Evolutionary conservation across 2,329 filamentous ascomycete species (phyloP).

Genomic region (Fusarium multiceps): DNA sequence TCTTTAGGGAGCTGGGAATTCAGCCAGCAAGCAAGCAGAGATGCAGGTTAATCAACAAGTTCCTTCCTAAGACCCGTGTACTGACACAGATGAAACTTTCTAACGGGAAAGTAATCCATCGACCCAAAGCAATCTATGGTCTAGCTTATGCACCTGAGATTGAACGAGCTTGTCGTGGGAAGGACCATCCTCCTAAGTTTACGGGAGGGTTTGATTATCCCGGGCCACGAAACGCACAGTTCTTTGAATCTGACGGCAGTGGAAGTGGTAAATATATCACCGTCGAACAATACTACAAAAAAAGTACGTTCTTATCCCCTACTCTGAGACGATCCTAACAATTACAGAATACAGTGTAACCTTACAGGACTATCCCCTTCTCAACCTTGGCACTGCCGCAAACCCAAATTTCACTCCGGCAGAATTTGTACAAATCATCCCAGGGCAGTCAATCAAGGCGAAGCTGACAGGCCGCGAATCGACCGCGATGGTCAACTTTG

Average conservation of each 20-base stretch:
- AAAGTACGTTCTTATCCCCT: constrained; percentile 48
- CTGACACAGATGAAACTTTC: constrained; percentile 48
- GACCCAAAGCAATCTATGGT: constrained; percentile 47
- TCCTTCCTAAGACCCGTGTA: constrained; percentile 55
- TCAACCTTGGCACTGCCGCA: constrained; percentile 71
- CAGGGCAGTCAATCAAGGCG: constrained; percentile 71
- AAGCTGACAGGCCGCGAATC: constrained; percentile 72
- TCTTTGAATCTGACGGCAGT: constrained; percentile 45
- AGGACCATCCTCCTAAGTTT: constrained; percentile 42
- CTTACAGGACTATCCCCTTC: constrained; percentile 62
- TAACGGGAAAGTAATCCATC: constrained; percentile 47
- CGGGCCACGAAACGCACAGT: constrained; percentile 50
- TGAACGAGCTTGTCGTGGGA: constrained; percentile 14
- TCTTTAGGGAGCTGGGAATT: constrained; percentile 49
- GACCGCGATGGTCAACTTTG: constrained; percentile 75
- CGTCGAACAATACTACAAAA: constrained; percentile 58
- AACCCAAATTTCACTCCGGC: constrained; percentile 74
- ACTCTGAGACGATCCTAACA: constrained; percentile 10
- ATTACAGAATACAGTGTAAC: constrained; percentile 51
- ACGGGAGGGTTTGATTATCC: constrained; percentile 42
- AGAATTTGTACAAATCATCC: constrained; percentile 71
- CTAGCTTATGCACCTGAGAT: constrained; percentile 45
- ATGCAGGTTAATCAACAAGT: constrained; percentile 49
- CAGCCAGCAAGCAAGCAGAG: constrained; percentile 11
- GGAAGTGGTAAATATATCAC: constrained; percentile 47